Evolutionary conservation across 345 rosid genomes (phyloP), one percentile per base, ranked within the genome.

Genomic region (Gossypium longicalyx): DNA sequence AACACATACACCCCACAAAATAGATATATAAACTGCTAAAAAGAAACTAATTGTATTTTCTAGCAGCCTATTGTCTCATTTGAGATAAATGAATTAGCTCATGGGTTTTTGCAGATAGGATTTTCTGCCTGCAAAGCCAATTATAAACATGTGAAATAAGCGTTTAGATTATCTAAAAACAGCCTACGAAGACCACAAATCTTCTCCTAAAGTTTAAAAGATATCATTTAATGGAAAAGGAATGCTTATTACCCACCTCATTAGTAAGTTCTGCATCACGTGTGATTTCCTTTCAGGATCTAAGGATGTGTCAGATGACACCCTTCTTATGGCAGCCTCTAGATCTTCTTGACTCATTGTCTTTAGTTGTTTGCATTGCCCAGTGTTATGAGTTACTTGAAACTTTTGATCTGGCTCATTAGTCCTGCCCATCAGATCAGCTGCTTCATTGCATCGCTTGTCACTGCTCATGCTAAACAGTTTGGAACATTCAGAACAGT

Each of bases 241-340:
- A 59, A 25, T 75, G 12, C 53, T 72, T 66, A 70, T 52, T 64
- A 81, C 82, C 47, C 58, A 90, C 98, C 97, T 89, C 92, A 76
- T 89, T 49, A 87, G 78, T 72, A 93, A 86, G 80, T 87, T 87
- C 78, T 93, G 97, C 72, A 86, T 89, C 67, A 89, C 78, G 63
- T 67, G 82, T 45, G 91, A 83, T 78, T 91, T 88, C 83, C 86
- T 81, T 66, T 80, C 85, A 69, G 88, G 82, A 81, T 89, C 93
- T 12, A 91, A 59, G 27, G 91, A 76, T 76, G 91, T 72, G 75
- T 93, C 98, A 15, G 85, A 81, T 19, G 90, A 93, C 56, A 88
- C 90, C 75, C 87, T 91, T 80, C 90, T 80, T 51, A 91, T 78
- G 74, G 87, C 90, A 73, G 90, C 83, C 74, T 87, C 91, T 51